Conservation (phyloP, 2,329 filamentous ascomycete genomes). For the Helotiales sp. region DNA sequence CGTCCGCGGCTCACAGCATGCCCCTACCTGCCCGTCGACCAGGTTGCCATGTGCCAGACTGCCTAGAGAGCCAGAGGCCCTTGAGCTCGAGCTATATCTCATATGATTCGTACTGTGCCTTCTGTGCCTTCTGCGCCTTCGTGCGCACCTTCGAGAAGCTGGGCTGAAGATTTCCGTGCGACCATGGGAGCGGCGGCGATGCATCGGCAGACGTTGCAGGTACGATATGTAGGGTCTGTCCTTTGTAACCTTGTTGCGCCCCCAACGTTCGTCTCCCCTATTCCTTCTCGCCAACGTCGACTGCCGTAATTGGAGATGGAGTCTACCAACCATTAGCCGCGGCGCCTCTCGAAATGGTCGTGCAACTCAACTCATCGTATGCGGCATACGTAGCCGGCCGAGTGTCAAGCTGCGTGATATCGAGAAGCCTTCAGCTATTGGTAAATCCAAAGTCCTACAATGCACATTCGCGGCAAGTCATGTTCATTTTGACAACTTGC, state of each 20-base stretch:
- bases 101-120: not conserved
- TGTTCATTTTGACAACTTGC: constrained; percentile 8
- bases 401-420: constrained; percentile 14
- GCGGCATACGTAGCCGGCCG: constrained; percentile 17
- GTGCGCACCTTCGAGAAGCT: not conserved
- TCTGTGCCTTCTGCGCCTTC: too few species aligned
- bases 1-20: constrained; percentile 33
- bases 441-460: not conserved
- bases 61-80: not conserved
- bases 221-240: constrained; percentile 8
- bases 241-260: constrained; percentile 9
- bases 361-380: constrained; percentile 7
- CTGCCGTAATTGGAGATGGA: constrained; percentile 18
- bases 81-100: not conserved
- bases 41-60: constrained; percentile 27
- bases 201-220: not conserved
- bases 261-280: constrained; percentile 9
- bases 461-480: constrained; percentile 3
- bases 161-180: not conserved
- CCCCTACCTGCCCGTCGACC: constrained; percentile 5
- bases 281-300: constrained; percentile 13
- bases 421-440: constrained; percentile 3
- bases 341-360: constrained; percentile 3
- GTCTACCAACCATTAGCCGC: constrained; percentile 9
- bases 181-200: not conserved